Percentiles rank a stretch among this genome's conserved stretches.
Evolutionary conservation across 2,329 filamentous ascomycete species (phyloP).

Genomic region (Hymenoscyphus albidus): DNA sequence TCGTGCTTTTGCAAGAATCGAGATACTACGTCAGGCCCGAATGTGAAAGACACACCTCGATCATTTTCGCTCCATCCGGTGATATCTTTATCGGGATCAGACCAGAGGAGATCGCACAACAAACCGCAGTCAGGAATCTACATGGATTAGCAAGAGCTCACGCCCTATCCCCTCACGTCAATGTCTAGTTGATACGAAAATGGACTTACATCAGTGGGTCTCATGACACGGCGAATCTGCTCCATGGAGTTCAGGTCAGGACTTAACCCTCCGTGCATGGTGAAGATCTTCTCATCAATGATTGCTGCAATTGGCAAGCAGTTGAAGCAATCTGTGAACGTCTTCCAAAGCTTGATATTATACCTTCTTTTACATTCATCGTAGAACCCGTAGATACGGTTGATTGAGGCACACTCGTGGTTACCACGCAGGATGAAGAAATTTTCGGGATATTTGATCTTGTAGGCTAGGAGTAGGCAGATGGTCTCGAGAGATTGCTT

Average conservation of each 20-base stretch:
- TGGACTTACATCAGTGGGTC: constrained; percentile 88
- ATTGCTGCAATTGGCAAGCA: constrained; percentile 97
- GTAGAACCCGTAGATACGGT: constrained; percentile 99
- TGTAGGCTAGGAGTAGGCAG: constrained; percentile 93
- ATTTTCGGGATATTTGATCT: constrained; percentile 99
- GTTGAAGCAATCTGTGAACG: constrained; percentile 99
- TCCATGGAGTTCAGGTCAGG: constrained; percentile 99
- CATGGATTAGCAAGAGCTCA: constrained; percentile 34
- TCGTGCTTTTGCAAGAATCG: constrained; percentile 98
- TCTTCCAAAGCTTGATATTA: constrained; percentile 99
- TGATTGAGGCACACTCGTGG: constrained; percentile 98
- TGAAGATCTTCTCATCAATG: constrained; percentile 99
- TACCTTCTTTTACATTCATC: constrained; percentile 99
- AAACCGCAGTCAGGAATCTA: constrained; percentile 98
- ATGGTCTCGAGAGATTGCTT: constrained; percentile 99
- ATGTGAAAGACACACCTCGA: constrained; percentile 96
- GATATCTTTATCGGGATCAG: constrained; percentile 98
- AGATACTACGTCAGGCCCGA: constrained; percentile 94
- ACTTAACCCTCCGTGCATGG: constrained; percentile 97
- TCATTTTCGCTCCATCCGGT: constrained; percentile 99
- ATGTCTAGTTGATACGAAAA: constrained; percentile 24
- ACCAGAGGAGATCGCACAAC: constrained; percentile 96
- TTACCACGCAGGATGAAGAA: constrained; percentile 98
- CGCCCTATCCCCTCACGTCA: constrained; percentile 31
- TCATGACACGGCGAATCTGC: constrained; percentile 98